A percentile compares a stretch with the other conserved stretches of the same genome.
Conservation (phyloP, 352 stramenopile genomes). For the Globisporangium nunn region DNA sequence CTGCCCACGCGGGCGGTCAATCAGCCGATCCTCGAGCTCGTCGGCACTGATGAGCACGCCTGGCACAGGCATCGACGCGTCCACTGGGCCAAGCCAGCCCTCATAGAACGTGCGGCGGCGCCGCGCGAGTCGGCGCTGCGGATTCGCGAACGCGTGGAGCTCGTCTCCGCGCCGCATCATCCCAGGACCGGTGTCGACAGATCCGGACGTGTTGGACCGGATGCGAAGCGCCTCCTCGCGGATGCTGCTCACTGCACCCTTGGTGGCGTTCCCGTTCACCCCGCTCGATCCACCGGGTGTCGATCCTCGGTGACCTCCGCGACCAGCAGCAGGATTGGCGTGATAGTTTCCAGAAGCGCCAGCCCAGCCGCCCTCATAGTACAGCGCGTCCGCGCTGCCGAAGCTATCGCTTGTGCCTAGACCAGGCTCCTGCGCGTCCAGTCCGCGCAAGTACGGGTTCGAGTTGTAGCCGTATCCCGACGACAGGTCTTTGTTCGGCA, state of each 20-base stretch:
- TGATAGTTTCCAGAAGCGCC: background rate
- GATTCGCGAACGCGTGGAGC: constrained; percentile 18
- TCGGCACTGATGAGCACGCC: constrained; percentile 64
- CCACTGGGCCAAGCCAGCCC: constrained; percentile 62
- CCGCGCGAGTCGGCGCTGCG: constrained; percentile 10
- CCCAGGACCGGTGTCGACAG: constrained; percentile 15
- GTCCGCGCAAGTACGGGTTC: constrained; percentile 10
- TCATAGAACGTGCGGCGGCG: constrained; percentile 51
- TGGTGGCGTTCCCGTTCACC: too few species aligned
- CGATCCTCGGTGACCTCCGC: constrained; percentile 4
- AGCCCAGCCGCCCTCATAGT: constrained; percentile 15
- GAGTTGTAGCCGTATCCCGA: constrained; percentile 20
- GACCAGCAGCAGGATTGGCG: background rate
- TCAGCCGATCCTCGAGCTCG: constrained; percentile 55
- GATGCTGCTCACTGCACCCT: constrained; percentile 32
- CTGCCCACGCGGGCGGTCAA: constrained; percentile 30
- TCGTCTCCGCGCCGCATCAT: constrained; percentile 15
- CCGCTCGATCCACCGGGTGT: constrained; percentile 3
- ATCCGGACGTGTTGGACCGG: constrained; percentile 43
- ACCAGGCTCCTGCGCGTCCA: constrained; percentile 19
- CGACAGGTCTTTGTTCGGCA: constrained; percentile 13
- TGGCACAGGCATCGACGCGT: constrained; percentile 62
- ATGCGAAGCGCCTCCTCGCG: constrained; percentile 65
- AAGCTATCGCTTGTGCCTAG: constrained; percentile 19
- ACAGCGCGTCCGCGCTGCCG: constrained; percentile 23